Evolutionary conservation across 2,329 filamentous ascomycete species (phyloP), one percentile per base, ranked within the genome.

Genomic region (Aureobasidium sp.): DNA sequence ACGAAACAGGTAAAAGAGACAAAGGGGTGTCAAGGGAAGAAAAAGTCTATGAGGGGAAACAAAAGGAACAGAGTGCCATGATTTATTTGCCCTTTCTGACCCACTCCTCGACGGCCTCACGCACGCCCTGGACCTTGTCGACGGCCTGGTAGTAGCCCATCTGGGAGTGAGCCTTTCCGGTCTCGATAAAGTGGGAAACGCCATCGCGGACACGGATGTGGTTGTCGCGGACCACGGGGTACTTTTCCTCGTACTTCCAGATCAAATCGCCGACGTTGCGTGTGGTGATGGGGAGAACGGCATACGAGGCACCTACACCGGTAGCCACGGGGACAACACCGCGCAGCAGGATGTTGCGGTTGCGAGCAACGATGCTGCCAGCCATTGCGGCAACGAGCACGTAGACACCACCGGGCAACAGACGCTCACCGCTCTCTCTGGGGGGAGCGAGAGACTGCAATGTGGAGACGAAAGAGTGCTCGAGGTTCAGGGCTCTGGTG

Each of bases 371-470:
- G 72, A 99, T 97, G 74, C 85, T 91, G 67, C 93, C 94, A 37
- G 94, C 90, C 92, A 99, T 96, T 68, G 90, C 86, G 43, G 92
- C 87, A 50, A 99, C 92, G 31, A 96, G 83, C 49, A 97, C 91
- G 77, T 97, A 97, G 67, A 97, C 84, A 62, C 85, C 81, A 27
- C 93, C 93, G 35, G 94, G 94, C 76, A 97, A 86, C 60, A 99
- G 82, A 71, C 86, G 85, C 80, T 99, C 94, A 72, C 89, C 89
- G 63, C 85, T 89, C 75, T 93, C 88, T 69, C 86, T 87, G 38
- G 91, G 80, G 31, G 94, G 94, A 21, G 92, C 94, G 40, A 99
- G 83, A 23, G 88, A 91, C 62, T 92, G 90, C 67, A 99, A 76
- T 63, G 94, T 97, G 74, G 82, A 84, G 68, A 93, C 95, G 78